Base-by-base conservation (phyloP, 2,329 filamentous ascomycete genomes). In the Podosphaera fusca region DNA sequence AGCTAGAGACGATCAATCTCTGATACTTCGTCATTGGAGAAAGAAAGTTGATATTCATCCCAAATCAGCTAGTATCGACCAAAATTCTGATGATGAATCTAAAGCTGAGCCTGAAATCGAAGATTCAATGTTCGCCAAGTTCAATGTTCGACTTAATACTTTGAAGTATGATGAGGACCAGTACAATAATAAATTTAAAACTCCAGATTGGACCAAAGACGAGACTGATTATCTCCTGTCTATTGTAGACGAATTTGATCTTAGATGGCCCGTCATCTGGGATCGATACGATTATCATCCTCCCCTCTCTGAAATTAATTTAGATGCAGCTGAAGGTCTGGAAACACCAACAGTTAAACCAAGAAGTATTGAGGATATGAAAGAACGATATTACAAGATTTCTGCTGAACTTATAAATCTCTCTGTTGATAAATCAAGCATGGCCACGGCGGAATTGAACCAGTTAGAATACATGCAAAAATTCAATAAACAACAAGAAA, bases 141-240 rank as follows among this genome's bases (percentile, higher is more conserved):
- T 85, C 75, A 94, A 95, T 67, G 81, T 94, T 57, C 77, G 83
- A 61, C 79, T 90, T 12, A 77, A 84, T 3, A 75, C 88, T 40
- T 87, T 89, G 0, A 76, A 81, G 59, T 96, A 96, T 69, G 87
- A 79, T 60, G 84, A 94, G 61, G 86, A 89, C 60, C 84, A 94
- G 67, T 98, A 98, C 70, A 78, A 82, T 59, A 75, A 80, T 58
- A 79, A 84, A 60, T 70, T 98, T 55, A 77, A 81, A 63, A 84
- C 75, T 65, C 73, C 79, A 12, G 82, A 90, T 63, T 98, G 92
- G 92, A 83, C 85, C 12, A 87, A 84, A 65, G 84, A 92, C 64
- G 92, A 98, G 70, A 98, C 92, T 7, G 88, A 95, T 67, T 95
- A 95, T 66, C 71, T 98, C 60, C 77, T 96, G 67, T 73, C 79